Evolutionary conservation across 2,329 filamentous ascomycete species (phyloP).

Genomic region (Monilinia laxa): DNA sequence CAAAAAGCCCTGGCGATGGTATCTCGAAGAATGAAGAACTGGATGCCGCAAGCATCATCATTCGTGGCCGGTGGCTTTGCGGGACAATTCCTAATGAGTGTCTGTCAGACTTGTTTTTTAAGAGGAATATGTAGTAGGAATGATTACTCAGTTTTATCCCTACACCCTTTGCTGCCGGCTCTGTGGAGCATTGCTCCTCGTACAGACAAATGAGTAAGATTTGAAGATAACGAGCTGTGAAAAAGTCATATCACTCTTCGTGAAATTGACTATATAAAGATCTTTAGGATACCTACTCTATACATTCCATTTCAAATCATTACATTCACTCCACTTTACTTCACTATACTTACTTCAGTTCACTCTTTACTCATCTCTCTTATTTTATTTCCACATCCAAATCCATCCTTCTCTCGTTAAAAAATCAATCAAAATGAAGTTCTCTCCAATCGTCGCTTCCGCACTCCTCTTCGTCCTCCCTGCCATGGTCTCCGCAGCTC

Average conservation of each 20-base stretch:
- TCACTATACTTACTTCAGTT: background rate
- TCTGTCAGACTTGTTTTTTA: background rate
- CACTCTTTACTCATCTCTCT: background rate
- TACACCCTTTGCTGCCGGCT: background rate
- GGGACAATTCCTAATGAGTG: background rate
- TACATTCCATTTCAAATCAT: too few relatives aligned
- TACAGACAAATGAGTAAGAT: background rate
- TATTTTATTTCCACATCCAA: background rate
- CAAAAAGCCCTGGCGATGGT: background rate
- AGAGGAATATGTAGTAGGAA: background rate
- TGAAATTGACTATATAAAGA: background rate
- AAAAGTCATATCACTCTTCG: background rate
- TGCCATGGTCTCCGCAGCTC: constrained; percentile 7
- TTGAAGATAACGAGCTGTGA: background rate
- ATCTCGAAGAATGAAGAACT: background rate
- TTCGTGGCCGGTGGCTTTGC: background rate
- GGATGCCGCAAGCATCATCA: background rate
- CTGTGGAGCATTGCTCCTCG: background rate
- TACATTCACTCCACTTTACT: background rate
- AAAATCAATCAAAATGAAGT: constrained; percentile 4
- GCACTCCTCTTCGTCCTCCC: constrained; percentile 8
- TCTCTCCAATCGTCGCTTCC: constrained; percentile 4
- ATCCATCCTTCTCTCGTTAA: background rate
- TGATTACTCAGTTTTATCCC: background rate
- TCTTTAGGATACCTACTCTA: background rate